Evolutionary conservation across 495 filamentous ascomycete genomes (phyloP).

Genomic region (Neurospora sp.): DNA sequence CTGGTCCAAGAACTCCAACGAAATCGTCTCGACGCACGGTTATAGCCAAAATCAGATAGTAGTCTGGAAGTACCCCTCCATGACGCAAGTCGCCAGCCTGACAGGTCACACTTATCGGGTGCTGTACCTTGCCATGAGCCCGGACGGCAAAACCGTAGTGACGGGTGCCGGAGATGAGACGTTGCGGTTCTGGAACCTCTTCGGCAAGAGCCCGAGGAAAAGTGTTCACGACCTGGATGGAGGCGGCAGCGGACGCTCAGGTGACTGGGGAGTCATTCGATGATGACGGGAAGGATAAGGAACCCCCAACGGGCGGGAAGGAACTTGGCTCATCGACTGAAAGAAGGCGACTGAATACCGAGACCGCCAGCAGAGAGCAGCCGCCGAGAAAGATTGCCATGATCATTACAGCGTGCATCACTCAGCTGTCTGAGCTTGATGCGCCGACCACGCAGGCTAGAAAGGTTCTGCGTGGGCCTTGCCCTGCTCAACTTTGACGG

Average conservation of each 20-base stretch:
- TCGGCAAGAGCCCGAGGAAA: constrained; percentile 51
- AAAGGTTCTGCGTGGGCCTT: neutral
- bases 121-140: constrained; percentile 93
- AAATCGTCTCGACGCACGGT: constrained; percentile 95
- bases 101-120: constrained; percentile 96
- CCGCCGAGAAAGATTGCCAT: neutral
- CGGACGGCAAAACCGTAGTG: constrained; percentile 85
- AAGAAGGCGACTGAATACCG: neutral
- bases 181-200: constrained; percentile 92
- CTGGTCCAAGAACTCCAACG: constrained; percentile 92
- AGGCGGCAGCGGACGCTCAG: constrained; percentile 42
- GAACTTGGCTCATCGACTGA: neutral
- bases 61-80: constrained; percentile 96
- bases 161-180: constrained; percentile 97
- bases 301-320: neutral
- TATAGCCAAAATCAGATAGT: constrained; percentile 97
- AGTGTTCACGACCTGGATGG: constrained; percentile 35
- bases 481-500: constrained; percentile 1
- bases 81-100: constrained; percentile 89
- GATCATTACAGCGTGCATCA: neutral
- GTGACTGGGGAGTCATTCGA: constrained; percentile 63
- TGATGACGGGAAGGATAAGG: constrained; percentile 23
- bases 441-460: neutral
- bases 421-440: neutral
- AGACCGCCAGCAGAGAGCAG: neutral